Evolutionary conservation across 2,329 filamentous ascomycete species (phyloP).

Genomic region (Lasiodiplodia gonubiensis): DNA sequence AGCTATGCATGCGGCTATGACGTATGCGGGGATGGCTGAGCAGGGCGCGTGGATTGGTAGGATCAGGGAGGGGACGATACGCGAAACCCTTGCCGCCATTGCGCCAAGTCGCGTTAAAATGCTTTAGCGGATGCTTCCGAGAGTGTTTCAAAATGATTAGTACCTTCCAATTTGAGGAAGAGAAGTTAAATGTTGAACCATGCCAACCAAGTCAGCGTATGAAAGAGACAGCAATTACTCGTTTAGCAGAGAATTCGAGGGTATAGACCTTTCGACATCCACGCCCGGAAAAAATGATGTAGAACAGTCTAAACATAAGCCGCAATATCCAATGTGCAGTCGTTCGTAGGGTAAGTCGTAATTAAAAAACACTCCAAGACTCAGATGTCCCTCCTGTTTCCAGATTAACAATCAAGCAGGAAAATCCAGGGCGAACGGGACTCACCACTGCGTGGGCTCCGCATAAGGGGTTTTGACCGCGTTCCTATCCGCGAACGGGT

Average conservation of each 20-base stretch:
- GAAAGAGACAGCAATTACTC: slow-evolving; percentile 3
- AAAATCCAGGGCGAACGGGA: neutral
- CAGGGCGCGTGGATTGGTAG: neutral
- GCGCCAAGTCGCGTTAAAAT: neutral
- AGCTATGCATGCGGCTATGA: slow-evolving; percentile 4
- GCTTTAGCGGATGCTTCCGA: neutral
- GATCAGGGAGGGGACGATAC: slow-evolving; percentile 4
- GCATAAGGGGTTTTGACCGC: slow-evolving; percentile 60
- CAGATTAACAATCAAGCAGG: neutral
- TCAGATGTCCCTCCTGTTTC: slow-evolving; percentile 25
- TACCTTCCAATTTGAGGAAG: neutral
- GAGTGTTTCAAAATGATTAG: neutral
- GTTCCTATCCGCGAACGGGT: slow-evolving; percentile 86
- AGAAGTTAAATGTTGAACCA: neutral
- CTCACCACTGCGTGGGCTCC: slow-evolving; percentile 45
- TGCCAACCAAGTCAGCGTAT: neutral
- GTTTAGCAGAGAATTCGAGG: slow-evolving; percentile 1
- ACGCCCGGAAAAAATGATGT: neutral
- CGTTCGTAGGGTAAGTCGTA: slow-evolving; percentile 16
- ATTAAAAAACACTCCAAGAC: neutral
- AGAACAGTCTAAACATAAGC: slow-evolving; percentile 10
- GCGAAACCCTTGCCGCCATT: neutral
- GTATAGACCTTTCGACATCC: neutral
- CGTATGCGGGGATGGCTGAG: slow-evolving; percentile 21
- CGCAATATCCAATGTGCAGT: slow-evolving; percentile 2